These are phyloP conservation scores for Suhomyces coccinellae DNA, from an alignment of 1,139 yeast species.

Conservation along the genomic window DNA sequence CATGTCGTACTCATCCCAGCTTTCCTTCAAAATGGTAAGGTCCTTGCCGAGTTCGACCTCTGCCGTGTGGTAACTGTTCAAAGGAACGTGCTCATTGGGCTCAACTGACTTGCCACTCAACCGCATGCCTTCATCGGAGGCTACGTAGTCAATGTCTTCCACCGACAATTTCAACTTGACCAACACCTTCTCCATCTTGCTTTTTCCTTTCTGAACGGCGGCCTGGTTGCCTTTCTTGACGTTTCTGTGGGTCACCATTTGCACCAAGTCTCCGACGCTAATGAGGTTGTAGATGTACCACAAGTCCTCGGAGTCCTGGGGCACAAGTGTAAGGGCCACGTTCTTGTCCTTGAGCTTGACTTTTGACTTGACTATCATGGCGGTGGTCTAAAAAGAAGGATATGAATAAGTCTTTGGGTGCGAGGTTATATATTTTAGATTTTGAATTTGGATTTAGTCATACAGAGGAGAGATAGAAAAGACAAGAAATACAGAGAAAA, in stretches of 20 bases:
- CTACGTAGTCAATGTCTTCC: slow-evolving; percentile 74
- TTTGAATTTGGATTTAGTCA: too few relatives aligned
- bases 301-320: slow-evolving; percentile 90
- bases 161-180: slow-evolving; percentile 59
- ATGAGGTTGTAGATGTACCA: slow-evolving; percentile 86
- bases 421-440: background rate
- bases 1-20: slow-evolving; percentile 78
- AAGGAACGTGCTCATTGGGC: slow-evolving; percentile 76
- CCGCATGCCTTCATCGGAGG: slow-evolving; percentile 74
- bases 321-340: slow-evolving; percentile 65
- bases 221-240: slow-evolving; percentile 44
- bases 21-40: slow-evolving; percentile 67
- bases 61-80: slow-evolving; percentile 86
- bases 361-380: slow-evolving; percentile 48
- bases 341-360: slow-evolving; percentile 59
- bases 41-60: slow-evolving; percentile 72
- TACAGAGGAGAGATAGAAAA: too few relatives aligned
- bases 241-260: slow-evolving; percentile 66
- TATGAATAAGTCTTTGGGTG: background rate
- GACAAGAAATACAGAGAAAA: too few relatives aligned
- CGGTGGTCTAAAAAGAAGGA: background rate
- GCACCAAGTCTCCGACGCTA: slow-evolving; percentile 72
- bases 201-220: slow-evolving; percentile 32
- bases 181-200: slow-evolving; percentile 57
- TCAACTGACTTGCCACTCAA: slow-evolving; percentile 76